Conservation (phyloP, 2,329 filamentous ascomycete species). For the Hypoxylon sp. region DNA sequence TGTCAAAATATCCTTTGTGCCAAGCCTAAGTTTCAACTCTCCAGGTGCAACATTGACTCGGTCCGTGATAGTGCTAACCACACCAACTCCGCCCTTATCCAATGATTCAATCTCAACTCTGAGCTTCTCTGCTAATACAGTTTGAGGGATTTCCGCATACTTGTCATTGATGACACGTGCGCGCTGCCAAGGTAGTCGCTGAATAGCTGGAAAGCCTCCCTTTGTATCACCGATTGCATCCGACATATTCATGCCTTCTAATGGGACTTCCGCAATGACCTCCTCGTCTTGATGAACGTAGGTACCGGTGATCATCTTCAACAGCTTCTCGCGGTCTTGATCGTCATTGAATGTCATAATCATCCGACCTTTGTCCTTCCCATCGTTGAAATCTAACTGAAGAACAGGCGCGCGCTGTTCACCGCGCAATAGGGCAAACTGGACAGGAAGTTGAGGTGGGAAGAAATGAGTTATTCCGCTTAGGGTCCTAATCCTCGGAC, state of each 20-base stretch:
- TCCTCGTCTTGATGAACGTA: slow-evolving; percentile 77
- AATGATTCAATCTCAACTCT: slow-evolving; percentile 82
- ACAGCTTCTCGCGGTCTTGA: slow-evolving; percentile 78
- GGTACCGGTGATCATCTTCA: slow-evolving; percentile 81
- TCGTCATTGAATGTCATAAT: slow-evolving; percentile 82
- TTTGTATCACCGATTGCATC: slow-evolving; percentile 67
- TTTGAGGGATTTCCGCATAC: slow-evolving; percentile 73
- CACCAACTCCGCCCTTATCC: slow-evolving; percentile 59
- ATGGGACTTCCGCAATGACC: slow-evolving; percentile 77
- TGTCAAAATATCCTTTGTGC: slow-evolving; percentile 72
- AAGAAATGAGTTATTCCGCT: slow-evolving; percentile 82
- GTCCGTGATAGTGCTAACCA: slow-evolving; percentile 80
- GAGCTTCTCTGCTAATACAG: slow-evolving; percentile 82
- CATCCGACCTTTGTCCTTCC: slow-evolving; percentile 77
- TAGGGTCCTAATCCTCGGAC: slow-evolving; percentile 81
- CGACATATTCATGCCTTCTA: slow-evolving; percentile 75
- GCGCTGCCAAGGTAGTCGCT: slow-evolving; percentile 74
- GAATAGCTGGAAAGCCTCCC: slow-evolving; percentile 64
- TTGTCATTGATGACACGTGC: slow-evolving; percentile 81
- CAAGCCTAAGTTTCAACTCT: slow-evolving; percentile 77
- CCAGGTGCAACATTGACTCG: slow-evolving; percentile 84
- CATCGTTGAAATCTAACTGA: slow-evolving; percentile 78
- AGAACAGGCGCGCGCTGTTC: slow-evolving; percentile 79
- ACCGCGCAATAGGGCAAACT: slow-evolving; percentile 82
- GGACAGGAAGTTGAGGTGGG: slow-evolving; percentile 75